Percentiles rank a stretch among this genome's conserved stretches.
Evolutionary conservation across 805 yeast species (phyloP).

Genomic region (Cyberlindnera veronae): DNA sequence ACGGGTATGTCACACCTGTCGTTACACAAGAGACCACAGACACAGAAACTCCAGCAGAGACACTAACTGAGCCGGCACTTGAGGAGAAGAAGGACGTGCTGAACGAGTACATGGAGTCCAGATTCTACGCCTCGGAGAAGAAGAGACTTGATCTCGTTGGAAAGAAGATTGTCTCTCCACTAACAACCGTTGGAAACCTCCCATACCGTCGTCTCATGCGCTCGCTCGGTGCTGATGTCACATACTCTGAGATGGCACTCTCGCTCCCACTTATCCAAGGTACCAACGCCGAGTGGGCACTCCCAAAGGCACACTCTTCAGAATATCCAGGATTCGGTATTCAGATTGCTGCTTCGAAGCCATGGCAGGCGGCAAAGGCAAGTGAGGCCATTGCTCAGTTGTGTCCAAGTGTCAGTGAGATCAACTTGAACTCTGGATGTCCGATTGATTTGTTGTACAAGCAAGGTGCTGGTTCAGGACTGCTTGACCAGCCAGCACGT

Average conservation of each 20-base stretch:
- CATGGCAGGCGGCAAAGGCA: conserved; percentile 91
- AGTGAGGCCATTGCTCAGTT: conserved; percentile 70
- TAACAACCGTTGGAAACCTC: conserved; percentile 95
- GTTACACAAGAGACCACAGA: neutral
- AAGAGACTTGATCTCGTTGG: conserved; percentile 60
- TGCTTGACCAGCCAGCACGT: conserved; percentile 84
- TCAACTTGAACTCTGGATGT: conserved; percentile 94
- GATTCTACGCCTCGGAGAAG: conserved; percentile 79
- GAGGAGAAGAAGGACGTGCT: conserved; percentile 34
- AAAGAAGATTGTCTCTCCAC: conserved; percentile 89
- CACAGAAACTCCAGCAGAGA: conserved; percentile 2
- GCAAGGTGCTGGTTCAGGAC: conserved; percentile 94
- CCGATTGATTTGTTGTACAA: conserved; percentile 94
- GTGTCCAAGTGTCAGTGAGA: conserved; percentile 64
- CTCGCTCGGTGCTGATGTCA: conserved; percentile 84
- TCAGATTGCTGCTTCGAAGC: conserved; percentile 87
- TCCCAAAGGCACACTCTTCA: conserved; percentile 79
- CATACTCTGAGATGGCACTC: conserved; percentile 95
- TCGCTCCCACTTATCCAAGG: conserved; percentile 85
- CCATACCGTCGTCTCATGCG: conserved; percentile 94
- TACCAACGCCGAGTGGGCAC: conserved; percentile 94
- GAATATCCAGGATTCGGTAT: conserved; percentile 91
- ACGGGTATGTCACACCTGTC: neutral
- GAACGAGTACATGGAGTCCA: conserved; percentile 67
- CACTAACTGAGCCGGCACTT: conserved; percentile 12